Evolutionary conservation across 2,329 filamentous ascomycete genomes (phyloP).

Genomic region (Alternaria burnsii): DNA sequence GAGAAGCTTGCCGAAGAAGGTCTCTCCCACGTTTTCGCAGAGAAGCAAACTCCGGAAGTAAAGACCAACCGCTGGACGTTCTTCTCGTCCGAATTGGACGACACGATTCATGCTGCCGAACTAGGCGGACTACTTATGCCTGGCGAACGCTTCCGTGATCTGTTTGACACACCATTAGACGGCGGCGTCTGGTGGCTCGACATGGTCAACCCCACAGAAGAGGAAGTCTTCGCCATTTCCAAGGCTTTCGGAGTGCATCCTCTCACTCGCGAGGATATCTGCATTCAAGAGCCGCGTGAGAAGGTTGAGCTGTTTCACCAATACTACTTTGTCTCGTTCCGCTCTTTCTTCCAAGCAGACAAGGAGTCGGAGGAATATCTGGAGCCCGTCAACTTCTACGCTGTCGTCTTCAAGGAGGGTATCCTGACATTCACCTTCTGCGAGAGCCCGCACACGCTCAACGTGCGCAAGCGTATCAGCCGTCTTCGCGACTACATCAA

Average conservation of each 20-base stretch:
- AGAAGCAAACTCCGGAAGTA: conserved; percentile 55
- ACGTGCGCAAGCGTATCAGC: conserved; percentile 90
- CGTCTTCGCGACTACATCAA: conserved; percentile 94
- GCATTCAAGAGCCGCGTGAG: conserved; percentile 92
- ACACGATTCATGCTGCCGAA: conserved; percentile 89
- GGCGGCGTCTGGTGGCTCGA: conserved; percentile 99
- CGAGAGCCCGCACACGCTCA: conserved; percentile 83
- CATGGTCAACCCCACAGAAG: conserved; percentile 86
- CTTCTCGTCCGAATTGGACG: conserved; percentile 94
- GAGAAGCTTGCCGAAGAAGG: conserved; percentile 56
- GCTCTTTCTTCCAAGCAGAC: conserved; percentile 87
- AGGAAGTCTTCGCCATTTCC: conserved; percentile 87
- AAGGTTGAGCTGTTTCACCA: conserved; percentile 98
- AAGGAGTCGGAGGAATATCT: conserved; percentile 82
- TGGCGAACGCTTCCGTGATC: conserved; percentile 85
- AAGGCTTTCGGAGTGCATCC: conserved; percentile 96
- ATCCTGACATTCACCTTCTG: conserved; percentile 94
- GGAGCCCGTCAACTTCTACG: conserved; percentile 95
- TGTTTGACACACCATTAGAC: conserved; percentile 76
- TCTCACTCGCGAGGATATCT: conserved; percentile 94
- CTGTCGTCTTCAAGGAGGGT: conserved; percentile 94
- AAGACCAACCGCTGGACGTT: conserved; percentile 86
- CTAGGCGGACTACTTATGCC: conserved; percentile 88
- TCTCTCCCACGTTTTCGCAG: conserved; percentile 44
- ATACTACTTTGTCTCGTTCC: conserved; percentile 98